These are phyloP conservation scores for Penicillium atrosanguineum DNA, from an alignment of 495 filamentous ascomycete species.

Conservation along the genomic window DNA sequence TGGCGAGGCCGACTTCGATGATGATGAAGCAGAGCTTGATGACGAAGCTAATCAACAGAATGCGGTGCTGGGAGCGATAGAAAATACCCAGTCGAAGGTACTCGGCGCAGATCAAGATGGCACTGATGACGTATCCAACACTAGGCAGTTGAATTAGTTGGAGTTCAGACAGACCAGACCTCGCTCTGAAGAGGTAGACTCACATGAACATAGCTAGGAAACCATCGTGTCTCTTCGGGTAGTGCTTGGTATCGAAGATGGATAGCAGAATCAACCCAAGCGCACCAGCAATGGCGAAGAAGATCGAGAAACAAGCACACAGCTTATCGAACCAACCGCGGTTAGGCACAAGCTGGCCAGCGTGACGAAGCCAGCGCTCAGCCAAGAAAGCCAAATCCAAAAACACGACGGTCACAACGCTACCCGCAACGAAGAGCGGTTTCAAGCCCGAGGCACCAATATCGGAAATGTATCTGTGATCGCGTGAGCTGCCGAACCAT, in stretches of 20 bases:
- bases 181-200: conserved; percentile 18
- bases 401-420: conserved; percentile 74
- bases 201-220: conserved; percentile 84
- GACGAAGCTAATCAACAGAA: conserved; percentile 75
- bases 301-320: conserved; percentile 64
- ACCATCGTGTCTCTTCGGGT: conserved; percentile 66
- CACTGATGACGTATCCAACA: conserved; percentile 65
- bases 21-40: conserved; percentile 80
- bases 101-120: conserved; percentile 82
- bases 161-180: neutral
- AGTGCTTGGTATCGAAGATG: conserved; percentile 74
- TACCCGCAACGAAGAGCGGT: conserved; percentile 84
- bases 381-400: conserved; percentile 78
- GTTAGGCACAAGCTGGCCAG: conserved; percentile 69
- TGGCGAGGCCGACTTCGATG: conserved; percentile 71
- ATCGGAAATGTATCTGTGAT: conserved; percentile 64
- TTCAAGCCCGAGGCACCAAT: conserved; percentile 73
- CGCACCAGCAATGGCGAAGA: conserved; percentile 74
- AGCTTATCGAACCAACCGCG: conserved; percentile 65
- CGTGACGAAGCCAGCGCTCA: conserved; percentile 81
- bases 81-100: conserved; percentile 80
- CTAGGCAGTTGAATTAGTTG: conserved; percentile 12
- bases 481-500: neutral
- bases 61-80: conserved; percentile 62
- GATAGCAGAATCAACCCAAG: conserved; percentile 75